Percentiles rank a stretch among this genome's conserved stretches.
Conservation (phyloP, 108 stramenopile species). For the Aurantiochytrium sp. region DNA sequence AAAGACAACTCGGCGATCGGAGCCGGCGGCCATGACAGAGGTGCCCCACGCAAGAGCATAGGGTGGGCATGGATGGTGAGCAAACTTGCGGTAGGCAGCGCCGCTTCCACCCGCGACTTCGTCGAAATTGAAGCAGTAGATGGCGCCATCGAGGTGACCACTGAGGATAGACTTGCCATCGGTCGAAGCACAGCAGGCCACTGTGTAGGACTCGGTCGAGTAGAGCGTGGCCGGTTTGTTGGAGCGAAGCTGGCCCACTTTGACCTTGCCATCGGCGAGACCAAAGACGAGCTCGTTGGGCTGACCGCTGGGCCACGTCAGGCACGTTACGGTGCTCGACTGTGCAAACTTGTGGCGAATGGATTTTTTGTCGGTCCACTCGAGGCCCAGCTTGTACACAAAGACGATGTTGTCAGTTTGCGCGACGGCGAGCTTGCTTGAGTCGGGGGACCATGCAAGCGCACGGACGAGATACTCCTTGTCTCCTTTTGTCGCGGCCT, state of each 20-base stretch:
- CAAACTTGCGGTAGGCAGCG: constrained; percentile 29
- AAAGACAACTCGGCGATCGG: constrained; percentile 45
- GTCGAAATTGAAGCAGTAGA: constrained; percentile 50
- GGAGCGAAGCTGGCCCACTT: constrained; percentile 48
- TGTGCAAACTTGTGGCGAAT: constrained; percentile 60
- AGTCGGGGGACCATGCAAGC: constrained; percentile 53
- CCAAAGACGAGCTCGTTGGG: constrained; percentile 53
- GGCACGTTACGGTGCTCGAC: constrained; percentile 37
- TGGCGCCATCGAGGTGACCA: constrained; percentile 51
- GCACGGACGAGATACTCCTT: constrained; percentile 52
- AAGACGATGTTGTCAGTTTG: constrained; percentile 64
- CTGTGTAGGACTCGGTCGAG: constrained; percentile 32
- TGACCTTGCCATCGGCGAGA: constrained; percentile 54
- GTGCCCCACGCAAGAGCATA: constrained; percentile 51
- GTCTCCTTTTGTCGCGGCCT: constrained; percentile 55
- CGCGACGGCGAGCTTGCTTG: constrained; percentile 52
- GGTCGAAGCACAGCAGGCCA: constrained; percentile 34
- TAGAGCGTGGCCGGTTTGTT: constrained; percentile 53
- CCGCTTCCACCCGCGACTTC: constrained; percentile 16
- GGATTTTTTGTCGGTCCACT: constrained; percentile 50
- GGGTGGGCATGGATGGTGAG: constrained; percentile 39
- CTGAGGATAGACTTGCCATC: constrained; percentile 48
- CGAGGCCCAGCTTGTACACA: constrained; percentile 58
- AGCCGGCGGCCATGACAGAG: constrained; percentile 49
- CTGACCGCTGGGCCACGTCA: constrained; percentile 46